Percentiles rank a stretch among this genome's conserved stretches.
These are phyloP conservation scores for Aspergillus luchuensis DNA, from an alignment of 2,329 filamentous ascomycete genomes.

Conservation along the genomic window DNA sequence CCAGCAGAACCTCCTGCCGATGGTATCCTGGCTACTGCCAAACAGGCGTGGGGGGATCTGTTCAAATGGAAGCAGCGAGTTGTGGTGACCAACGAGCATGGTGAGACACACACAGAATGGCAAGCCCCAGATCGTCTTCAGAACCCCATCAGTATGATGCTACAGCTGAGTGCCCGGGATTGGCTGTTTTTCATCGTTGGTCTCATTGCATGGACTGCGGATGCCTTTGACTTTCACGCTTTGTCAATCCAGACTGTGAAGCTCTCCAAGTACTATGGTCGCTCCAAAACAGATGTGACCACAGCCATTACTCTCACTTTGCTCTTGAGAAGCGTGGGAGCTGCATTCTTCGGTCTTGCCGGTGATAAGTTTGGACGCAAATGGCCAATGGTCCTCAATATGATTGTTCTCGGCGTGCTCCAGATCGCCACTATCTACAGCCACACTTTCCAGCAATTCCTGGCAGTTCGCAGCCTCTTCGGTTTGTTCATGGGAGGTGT, in stretches of 20 bases:
- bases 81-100: constrained; percentile 55
- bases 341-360: constrained; percentile 72
- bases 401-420: constrained; percentile 69
- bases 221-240: constrained; percentile 83
- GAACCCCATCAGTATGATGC: constrained; percentile 70
- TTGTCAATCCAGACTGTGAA: constrained; percentile 77
- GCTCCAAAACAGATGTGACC: constrained; percentile 68
- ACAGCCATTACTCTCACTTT: constrained; percentile 66
- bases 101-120: constrained; percentile 70
- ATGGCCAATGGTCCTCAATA: constrained; percentile 77
- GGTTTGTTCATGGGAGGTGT: constrained; percentile 81
- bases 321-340: constrained; percentile 72
- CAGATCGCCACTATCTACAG: constrained; percentile 80
- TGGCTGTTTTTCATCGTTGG: constrained; percentile 79
- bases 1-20: constrained; percentile 68
- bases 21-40: constrained; percentile 65
- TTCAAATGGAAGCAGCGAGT: constrained; percentile 76
- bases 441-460: constrained; percentile 69
- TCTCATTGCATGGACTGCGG: constrained; percentile 74
- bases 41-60: constrained; percentile 65
- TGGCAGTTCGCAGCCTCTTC: constrained; percentile 73
- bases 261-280: constrained; percentile 61
- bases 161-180: constrained; percentile 63
- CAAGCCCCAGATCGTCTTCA: constrained; percentile 64
- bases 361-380: constrained; percentile 80